Conservation (phyloP, 2,329 filamentous ascomycete genomes). For the Fusarium incarnatum region DNA sequence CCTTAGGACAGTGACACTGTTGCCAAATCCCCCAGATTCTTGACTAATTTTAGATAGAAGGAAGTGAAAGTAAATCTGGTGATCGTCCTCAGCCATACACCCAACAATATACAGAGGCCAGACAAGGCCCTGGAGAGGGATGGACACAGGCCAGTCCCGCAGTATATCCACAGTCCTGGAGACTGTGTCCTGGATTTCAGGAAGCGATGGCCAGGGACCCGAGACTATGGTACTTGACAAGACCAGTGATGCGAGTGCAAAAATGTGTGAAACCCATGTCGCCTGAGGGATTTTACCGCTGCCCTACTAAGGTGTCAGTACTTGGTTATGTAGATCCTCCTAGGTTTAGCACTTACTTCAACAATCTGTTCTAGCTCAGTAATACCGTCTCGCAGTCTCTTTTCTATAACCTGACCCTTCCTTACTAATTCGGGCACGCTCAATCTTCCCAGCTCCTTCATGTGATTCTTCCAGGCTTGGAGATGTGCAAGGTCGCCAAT, state of each 20-base stretch:
- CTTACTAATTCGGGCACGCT: neutral
- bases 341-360: neutral
- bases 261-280: neutral
- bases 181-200: neutral
- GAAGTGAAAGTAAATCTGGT: neutral
- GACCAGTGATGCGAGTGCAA: neutral
- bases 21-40: neutral
- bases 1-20: neutral
- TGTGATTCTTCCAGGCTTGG: neutral
- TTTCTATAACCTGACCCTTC: neutral
- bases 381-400: neutral
- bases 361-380: neutral
- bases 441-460: neutral
- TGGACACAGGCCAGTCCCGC: neutral
- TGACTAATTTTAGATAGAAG: neutral
- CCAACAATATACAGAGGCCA: slow-evolving; percentile 1
- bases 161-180: neutral
- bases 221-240: neutral
- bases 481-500: neutral
- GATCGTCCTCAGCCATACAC: neutral
- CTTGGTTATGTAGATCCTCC: neutral
- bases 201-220: neutral
- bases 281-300: neutral
- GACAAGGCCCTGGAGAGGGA: neutral
- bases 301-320: neutral